These are phyloP conservation scores for Ananas comosus DNA, from an alignment of 176 grass and related monocot species.

Conservation along the genomic window DNA sequence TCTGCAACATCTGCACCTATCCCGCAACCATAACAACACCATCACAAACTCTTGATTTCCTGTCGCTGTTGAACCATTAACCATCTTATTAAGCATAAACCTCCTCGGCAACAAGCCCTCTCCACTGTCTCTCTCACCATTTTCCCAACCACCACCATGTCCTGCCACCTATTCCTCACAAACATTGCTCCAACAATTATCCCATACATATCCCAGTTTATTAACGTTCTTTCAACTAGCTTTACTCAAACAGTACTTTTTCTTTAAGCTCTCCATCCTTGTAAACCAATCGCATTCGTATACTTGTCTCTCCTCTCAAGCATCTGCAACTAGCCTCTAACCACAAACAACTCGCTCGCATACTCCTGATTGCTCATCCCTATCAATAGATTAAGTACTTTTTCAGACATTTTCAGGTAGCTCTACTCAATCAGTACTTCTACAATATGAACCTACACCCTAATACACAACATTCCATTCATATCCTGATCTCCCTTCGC, in stretches of 20 bases:
- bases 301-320: constrained; percentile 33
- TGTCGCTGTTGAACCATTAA: constrained; percentile 70
- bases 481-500: constrained; percentile 52
- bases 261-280: neutral
- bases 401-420: constrained; percentile 39
- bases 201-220: constrained; percentile 47
- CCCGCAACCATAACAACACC: constrained; percentile 71
- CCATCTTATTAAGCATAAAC: constrained; percentile 79
- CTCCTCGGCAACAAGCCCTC: constrained; percentile 81
- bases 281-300: constrained; percentile 21
- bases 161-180: constrained; percentile 58
- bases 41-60: constrained; percentile 70
- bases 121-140: constrained; percentile 79
- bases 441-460: neutral
- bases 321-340: constrained; percentile 64
- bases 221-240: too few species aligned
- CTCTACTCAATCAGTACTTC: neutral
- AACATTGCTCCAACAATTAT: constrained; percentile 91
- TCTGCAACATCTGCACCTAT: constrained; percentile 45
- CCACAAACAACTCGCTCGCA: constrained; percentile 54
- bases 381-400: constrained; percentile 68
- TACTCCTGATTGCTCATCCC: constrained; percentile 70
- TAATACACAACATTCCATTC: neutral
- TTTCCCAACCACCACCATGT: constrained; percentile 58
- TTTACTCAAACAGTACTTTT: neutral